Base-by-base conservation (phyloP, 345 rosid genomes). In the Pistacia vera region DNA sequence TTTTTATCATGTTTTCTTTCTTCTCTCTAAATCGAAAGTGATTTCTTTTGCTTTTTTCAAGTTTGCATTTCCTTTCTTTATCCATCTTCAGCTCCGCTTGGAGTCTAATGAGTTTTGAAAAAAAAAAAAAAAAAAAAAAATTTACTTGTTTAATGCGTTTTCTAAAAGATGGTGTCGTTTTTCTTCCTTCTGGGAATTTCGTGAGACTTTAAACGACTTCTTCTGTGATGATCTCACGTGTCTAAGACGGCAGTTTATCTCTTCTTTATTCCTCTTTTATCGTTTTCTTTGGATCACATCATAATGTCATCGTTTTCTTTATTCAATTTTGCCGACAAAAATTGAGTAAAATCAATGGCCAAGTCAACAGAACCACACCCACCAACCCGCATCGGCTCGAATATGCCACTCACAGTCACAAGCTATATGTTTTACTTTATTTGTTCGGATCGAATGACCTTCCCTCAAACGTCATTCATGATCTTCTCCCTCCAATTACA, bases 41-140 rank as follows among this genome's bases (percentile, higher is more conserved):
- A 60, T 28, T 49, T 61, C 41, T 30, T 61, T 22, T 49, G 58
- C 68, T 11, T 73, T 22, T 63, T 49, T 62, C 48, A 63, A 51
- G 4, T 5, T 25, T 61, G 30, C 22, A 61, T 72, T 46, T 51
- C 14, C 4, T 20, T 20, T 22, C 18, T 14, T 5, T n/a, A 7
- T 60, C 54, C 41, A 22, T 59, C 22, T 3, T 9, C 44, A 41
- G 71, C 8, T 9, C 5, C n/a, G 0, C 20, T 75, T 16, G 4
- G 25, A 10, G 67, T n/a, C 28, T 66, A 49, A 38, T 5, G 63
- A 49, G 17, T 52, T 13, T 22, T 68, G 28, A n/a, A n/a, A n/a
- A n/a, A n/a, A n/a, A n/a, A n/a, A n/a, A n/a, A 13, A 16, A 8
- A 14, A 66, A 46, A 22, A 22, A 22, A 22, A 22, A 22, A 22